phyloP scores from a whole-genome alignment of 495 filamentous ascomycete species.

The Penicillium maclennaniae region DNA sequence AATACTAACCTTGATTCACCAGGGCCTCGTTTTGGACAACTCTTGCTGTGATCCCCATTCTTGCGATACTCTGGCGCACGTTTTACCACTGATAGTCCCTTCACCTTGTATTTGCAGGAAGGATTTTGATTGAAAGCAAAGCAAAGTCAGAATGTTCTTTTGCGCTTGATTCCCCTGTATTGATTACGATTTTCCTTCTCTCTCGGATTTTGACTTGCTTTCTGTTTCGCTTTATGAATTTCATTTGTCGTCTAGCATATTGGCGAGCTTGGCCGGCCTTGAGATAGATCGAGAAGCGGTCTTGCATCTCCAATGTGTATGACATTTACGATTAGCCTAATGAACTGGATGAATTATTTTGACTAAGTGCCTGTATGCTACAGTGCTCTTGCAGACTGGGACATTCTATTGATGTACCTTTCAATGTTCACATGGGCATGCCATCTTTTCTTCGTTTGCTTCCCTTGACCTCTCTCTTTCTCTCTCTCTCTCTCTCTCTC shows the following conservation, averaged over 20 bases:
- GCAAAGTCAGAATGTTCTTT: conserved; percentile 28
- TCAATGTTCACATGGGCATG: neutral
- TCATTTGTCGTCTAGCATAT: conserved; percentile 22
- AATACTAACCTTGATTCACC: conserved; percentile 32
- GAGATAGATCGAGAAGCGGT: conserved; percentile 2
- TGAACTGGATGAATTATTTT: conserved; percentile 11
- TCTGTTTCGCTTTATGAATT: conserved; percentile 21
- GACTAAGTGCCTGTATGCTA: neutral
- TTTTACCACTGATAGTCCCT: conserved; percentile 25
- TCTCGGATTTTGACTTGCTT: conserved; percentile 15
- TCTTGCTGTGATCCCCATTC: conserved; percentile 27
- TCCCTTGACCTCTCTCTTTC: neutral
- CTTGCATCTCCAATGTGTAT: conserved; percentile 18
- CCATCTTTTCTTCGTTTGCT: neutral
- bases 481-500: neutral
- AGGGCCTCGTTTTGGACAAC: conserved; percentile 33
- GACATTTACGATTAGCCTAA: conserved; percentile 8
- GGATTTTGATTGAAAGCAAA: neutral
- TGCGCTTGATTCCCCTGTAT: conserved; percentile 42
- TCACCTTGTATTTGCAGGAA: conserved; percentile 1
- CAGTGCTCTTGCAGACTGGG: too few relatives aligned
- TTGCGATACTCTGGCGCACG: conserved; percentile 32
- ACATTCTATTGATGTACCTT: too few relatives aligned
- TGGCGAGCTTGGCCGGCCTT: conserved; percentile 9
- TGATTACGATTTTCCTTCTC: conserved; percentile 24